Evolutionary conservation across 2,329 filamentous ascomycete genomes (phyloP), one percentile per base, ranked within the genome.

Genomic region (Diaporthe citrichinensis): DNA sequence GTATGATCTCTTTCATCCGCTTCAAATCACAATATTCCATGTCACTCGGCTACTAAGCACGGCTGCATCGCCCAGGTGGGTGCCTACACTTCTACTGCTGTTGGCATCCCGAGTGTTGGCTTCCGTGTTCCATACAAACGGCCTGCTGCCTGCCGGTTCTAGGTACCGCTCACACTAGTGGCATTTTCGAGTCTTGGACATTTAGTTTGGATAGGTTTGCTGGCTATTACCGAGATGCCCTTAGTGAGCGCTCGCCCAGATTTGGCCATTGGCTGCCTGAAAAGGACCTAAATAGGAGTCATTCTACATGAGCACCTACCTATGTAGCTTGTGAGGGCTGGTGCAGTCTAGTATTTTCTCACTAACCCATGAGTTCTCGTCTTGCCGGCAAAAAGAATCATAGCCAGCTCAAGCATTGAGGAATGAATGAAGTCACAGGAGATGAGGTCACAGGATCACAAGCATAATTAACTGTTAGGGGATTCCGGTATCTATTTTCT

Each of bases 401-500:
- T 41, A 31, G 5, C 15, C n/a, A 62, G 17, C 20, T 28, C 12
- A 7, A 25, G 20, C 15, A 10, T 20, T 2, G 1, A 20, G 31
- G 5, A 10, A 14, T 20, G 17, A 25, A 34, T 10, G 36, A 39
- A 20, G 39, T 41, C 14, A 14, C 58, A 23, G 3, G 1, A 15
- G 4, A 53, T 8, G 15, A 39, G 25, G 17, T 51, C 36, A 57
- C 58, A 34, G 4, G 2, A 31, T 69, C 65, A 55, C 23, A 55
- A 49, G 34, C 36, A 44, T 20, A 20, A 23, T 28, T 0, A 14
- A 25, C 0, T 14, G 12, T 15, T 55, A 55, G 25, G 36, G 58
- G 58, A 46, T 55, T 65, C 28, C 51, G 3, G 20, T 53, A 44
- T 73, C 8, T 25, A 65, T 73, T 73, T 58, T 65, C 71, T 34